Base-by-base conservation (phyloP, 139 green algal genomes). In the Coccomyxa sp. region DNA sequence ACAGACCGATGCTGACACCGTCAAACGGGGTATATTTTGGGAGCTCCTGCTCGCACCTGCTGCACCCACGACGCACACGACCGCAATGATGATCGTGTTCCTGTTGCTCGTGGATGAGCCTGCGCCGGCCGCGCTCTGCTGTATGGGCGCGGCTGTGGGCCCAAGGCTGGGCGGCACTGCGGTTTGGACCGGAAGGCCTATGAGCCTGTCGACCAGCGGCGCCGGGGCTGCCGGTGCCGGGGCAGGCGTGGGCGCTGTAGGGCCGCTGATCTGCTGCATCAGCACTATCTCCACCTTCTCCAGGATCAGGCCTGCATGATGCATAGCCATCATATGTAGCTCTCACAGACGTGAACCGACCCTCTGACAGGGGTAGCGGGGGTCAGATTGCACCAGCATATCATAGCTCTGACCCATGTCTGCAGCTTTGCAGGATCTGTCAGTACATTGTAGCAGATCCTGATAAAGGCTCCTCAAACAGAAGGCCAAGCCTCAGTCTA, bases 241-340 rank as follows among this genome's bases (percentile, higher is more conserved):
- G 1, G 64, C 27, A 22, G 64, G 29, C 64, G 10, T 34, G n/a
- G 64, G 24, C 29, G n/a, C 64, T 36, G 64, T 16, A 58, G 44
- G 64, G 24, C 50, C 50, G 27, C 24, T 34, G 14, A 71, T 36
- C 29, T 71, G n/a, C 29, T 71, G 27, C 24, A 71, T 36, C 64
- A 71, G 64, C 64, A 71, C 64, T 18, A 71, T 36, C 64, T 71
- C 64, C 64, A 71, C 64, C 64, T 71, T 71, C 64, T 71, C 64
- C 64, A 71, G 24, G 27, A 29, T 10, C 7, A 71, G 64, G 14
- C 64, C 64, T 71, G 64, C 64, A 71, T 22, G n/a, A 31, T 1
- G 10, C 29, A 38, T 37, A 5, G 7, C 1, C 27, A 36, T 37
- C 1, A 37, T 18, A 71, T 10, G 35, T 71, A 34, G 64, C 10